These are phyloP conservation scores for Euphorbia neoarborescens DNA, from an alignment of 441 rosid species.

Conservation along the genomic window DNA sequence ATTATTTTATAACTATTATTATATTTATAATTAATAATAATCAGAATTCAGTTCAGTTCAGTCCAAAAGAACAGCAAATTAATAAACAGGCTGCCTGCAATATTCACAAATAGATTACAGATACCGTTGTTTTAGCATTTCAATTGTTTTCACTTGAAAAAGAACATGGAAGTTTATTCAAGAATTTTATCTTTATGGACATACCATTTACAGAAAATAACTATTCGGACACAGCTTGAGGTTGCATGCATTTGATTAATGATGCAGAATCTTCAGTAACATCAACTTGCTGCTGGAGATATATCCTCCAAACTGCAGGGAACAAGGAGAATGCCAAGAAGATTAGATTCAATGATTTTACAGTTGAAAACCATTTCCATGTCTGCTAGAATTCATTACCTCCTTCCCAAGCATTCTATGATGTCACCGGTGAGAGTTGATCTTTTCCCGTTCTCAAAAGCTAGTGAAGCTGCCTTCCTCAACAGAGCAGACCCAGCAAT, in stretches of 20 bases:
- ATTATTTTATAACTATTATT: no score
- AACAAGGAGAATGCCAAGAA: background rate
- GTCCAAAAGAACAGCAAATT: no score
- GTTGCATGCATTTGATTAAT: background rate
- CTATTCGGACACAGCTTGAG: no score
- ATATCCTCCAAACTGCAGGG: constrained; percentile 67
- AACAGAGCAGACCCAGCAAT: constrained; percentile 70
- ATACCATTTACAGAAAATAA: background rate
- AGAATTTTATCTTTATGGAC: no score
- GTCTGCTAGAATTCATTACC: constrained; percentile 31
- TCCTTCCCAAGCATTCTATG: constrained; percentile 60
- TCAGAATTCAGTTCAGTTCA: no score
- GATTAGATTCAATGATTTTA: background rate
- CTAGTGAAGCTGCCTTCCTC: constrained; percentile 77
- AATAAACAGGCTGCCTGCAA: background rate
- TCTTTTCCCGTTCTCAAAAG: constrained; percentile 55
- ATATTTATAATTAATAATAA: no score
- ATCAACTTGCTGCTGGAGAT: constrained; percentile 45
- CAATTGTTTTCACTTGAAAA: background rate
- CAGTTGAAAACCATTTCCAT: background rate
- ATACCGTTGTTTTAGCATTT: background rate
- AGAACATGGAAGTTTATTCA: background rate
- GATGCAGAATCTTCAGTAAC: background rate
- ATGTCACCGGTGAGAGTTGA: constrained; percentile 82
- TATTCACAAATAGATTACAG: background rate